A percentile compares a stretch with the other conserved stretches of the same genome.
Conservation (phyloP, 305 asterid genomes). For the Fraxinus baroniana region DNA sequence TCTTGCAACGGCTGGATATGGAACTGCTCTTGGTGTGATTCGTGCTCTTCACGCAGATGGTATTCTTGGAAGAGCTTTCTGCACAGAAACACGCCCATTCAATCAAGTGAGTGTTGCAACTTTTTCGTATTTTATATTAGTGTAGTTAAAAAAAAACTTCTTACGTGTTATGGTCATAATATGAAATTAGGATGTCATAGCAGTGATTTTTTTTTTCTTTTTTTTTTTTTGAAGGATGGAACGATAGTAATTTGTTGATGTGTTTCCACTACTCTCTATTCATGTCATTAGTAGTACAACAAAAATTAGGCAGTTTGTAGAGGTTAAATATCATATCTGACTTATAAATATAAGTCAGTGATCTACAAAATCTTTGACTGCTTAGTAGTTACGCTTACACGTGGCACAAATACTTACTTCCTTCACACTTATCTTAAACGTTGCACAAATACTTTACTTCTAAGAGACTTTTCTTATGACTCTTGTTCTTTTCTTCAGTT, state of each 20-base stretch:
- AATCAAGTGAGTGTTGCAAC: conserved; percentile 61
- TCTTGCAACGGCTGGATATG: conserved; percentile 98
- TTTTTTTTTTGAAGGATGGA: background rate
- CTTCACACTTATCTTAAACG: too few species aligned
- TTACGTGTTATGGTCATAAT: background rate
- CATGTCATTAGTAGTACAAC: background rate
- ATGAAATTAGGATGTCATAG: conserved; percentile 5
- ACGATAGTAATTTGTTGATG: background rate
- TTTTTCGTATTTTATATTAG: background rate
- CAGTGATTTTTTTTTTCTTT: too few species aligned
- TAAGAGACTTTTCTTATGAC: too few species aligned
- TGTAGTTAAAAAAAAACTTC: background rate
- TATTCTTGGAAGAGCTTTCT: conserved; percentile 74
- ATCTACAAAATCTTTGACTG: background rate
- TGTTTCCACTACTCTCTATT: background rate
- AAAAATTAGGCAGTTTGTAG: background rate
- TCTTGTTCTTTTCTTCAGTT: background rate
- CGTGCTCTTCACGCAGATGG: conserved; percentile 77
- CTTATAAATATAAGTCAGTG: background rate
- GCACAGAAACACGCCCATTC: conserved; percentile 97
- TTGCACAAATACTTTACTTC: too few species aligned
- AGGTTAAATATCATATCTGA: background rate
- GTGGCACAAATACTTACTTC: background rate
- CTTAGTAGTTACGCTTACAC: background rate
- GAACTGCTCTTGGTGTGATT: conserved; percentile 96